Conservation (phyloP, 1,284 basidiomycete genomes). For the Ustilago xerochloae region DNA sequence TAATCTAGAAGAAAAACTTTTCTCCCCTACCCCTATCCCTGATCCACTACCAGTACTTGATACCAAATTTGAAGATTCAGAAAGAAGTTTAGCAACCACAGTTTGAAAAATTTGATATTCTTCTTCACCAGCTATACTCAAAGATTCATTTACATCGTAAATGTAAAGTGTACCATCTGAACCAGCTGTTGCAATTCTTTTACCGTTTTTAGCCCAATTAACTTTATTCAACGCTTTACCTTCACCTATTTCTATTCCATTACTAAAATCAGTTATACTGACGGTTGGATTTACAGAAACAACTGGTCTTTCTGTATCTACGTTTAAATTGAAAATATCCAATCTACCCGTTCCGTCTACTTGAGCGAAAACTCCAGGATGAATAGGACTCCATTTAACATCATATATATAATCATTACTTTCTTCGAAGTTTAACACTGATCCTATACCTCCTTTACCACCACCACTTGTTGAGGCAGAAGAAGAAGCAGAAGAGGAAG, state of each 20-base stretch:
- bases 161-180: slow-evolving; percentile 92
- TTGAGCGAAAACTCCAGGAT: slow-evolving; percentile 91
- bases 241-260: background rate
- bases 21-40: no score
- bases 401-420: slow-evolving; percentile 99
- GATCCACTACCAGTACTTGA: no score
- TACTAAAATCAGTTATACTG: background rate
- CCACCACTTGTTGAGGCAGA: background rate
- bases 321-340: slow-evolving; percentile 95
- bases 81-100: no score
- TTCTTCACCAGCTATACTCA: slow-evolving; percentile 45
- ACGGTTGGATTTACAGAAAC: slow-evolving; percentile 2
- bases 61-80: no score
- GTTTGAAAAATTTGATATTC: slow-evolving; percentile 51
- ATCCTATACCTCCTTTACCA: background rate
- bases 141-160: slow-evolving; percentile 72
- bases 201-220: slow-evolving; percentile 90
- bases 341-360: slow-evolving; percentile 95
- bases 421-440: slow-evolving; percentile 78
- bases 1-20: no score
- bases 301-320: slow-evolving; percentile 78
- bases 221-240: slow-evolving; percentile 86
- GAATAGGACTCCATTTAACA: slow-evolving; percentile 94
- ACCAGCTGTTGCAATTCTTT: slow-evolving; percentile 85
- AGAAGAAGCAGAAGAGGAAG: background rate